These are phyloP conservation scores for Aspergillus leporis DNA, from an alignment of 495 filamentous ascomycete genomes.

Conservation along the genomic window DNA sequence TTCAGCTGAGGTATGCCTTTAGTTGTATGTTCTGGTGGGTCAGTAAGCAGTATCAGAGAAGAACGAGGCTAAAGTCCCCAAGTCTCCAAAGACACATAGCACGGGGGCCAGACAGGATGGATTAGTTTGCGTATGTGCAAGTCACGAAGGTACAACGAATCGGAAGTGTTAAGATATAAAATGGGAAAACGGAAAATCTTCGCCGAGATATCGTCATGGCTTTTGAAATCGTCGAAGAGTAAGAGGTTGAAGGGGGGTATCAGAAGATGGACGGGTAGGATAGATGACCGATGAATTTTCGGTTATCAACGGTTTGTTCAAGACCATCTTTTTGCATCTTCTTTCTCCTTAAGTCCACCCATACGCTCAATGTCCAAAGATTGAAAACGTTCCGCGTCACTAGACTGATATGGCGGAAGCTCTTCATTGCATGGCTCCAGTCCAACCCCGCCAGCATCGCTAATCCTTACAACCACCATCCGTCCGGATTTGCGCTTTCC, in stretches of 20 bases:
- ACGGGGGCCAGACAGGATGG: conserved; percentile 18
- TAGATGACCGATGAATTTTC: conserved; percentile 7
- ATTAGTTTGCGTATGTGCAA: conserved; percentile 40
- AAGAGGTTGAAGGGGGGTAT: conserved; percentile 18
- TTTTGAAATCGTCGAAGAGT: conserved; percentile 35
- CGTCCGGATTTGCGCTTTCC: conserved; percentile 83
- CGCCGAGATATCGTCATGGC: conserved; percentile 41
- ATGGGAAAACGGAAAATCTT: conserved; percentile 25
- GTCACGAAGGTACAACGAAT: conserved; percentile 25
- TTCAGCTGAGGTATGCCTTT: conserved; percentile 22
- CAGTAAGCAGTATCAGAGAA: conserved; percentile 9
- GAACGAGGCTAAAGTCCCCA: conserved; percentile 7
- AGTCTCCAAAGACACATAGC: conserved; percentile 7
- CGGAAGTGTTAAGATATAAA: conserved; percentile 29
- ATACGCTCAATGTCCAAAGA: conserved; percentile 93
- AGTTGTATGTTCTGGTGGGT: conserved; percentile 1
- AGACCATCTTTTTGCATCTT: conserved; percentile 41
- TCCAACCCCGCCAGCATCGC: conserved; percentile 79
- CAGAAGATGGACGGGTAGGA: conserved; percentile 4
- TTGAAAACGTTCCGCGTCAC: conserved; percentile 74
- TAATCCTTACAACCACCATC: conserved; percentile 89
- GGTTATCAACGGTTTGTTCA: conserved; percentile 23
- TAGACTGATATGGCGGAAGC: conserved; percentile 85
- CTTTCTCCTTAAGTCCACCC: conserved; percentile 91
- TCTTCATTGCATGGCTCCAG: conserved; percentile 82